phyloP scores from a whole-genome alignment of 1,284 basidiomycete species.

The Austroboletus niveus region DNA sequence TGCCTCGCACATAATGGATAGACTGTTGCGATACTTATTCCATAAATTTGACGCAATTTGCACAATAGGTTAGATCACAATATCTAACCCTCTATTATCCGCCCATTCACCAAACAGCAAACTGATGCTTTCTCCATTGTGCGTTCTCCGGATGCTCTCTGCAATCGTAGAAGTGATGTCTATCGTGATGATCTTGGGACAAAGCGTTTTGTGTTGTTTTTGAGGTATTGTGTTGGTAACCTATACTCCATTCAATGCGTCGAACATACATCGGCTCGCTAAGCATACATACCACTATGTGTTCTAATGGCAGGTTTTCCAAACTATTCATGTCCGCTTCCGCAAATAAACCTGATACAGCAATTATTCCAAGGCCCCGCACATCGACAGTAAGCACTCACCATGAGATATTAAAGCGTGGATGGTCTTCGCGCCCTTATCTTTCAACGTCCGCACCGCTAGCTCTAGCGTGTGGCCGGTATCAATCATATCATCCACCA shows the following conservation, averaged over 20 bases:
- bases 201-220: constrained; percentile 49
- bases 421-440: constrained; percentile 86
- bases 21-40: background rate
- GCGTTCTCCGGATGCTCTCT: constrained; percentile 94
- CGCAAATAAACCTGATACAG: constrained; percentile 74
- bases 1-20: no score
- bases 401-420: constrained; percentile 94
- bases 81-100: constrained; percentile 44
- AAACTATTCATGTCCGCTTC: constrained; percentile 81
- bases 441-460: constrained; percentile 82
- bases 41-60: background rate
- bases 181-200: constrained; percentile 69
- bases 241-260: constrained; percentile 29
- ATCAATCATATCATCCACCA: constrained; percentile 99
- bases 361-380: constrained; percentile 2
- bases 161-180: constrained; percentile 92
- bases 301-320: constrained; percentile 77
- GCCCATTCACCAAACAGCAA: constrained; percentile 80
- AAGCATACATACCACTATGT: constrained; percentile 78
- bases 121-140: constrained; percentile 93
- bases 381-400: constrained; percentile 34
- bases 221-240: constrained; percentile 82
- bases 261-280: background rate
- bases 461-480: constrained; percentile 87
- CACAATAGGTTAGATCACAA: constrained; percentile 25